Evolutionary conservation across 139 green algal species (phyloP).

Genomic region (Tetradesmus lagerheimii): DNA sequence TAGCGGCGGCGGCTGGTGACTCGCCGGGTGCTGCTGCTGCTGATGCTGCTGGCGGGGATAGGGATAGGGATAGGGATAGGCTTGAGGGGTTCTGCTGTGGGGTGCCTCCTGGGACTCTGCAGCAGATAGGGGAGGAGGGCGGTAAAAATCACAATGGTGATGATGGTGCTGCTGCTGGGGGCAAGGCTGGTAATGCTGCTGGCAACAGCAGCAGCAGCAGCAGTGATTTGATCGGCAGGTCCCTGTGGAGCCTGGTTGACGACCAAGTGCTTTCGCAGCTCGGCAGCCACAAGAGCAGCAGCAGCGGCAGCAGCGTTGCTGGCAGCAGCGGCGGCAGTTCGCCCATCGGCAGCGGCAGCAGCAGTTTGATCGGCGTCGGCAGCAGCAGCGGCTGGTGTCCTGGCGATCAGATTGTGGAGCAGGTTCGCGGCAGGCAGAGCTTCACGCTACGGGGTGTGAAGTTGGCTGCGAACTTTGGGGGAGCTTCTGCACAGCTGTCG

Average conservation of each 20-base stretch:
- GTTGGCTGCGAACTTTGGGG: background rate
- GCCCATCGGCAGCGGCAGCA: background rate
- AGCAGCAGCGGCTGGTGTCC: conserved; percentile 6
- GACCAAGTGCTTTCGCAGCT: background rate
- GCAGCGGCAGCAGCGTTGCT: background rate
- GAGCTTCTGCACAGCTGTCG: conserved; percentile 7
- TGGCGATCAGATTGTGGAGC: conserved; percentile 7
- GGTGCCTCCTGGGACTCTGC: background rate
- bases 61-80: too few species aligned
- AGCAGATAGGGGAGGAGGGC: background rate
- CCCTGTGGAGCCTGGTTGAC: background rate
- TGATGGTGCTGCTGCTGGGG: too few species aligned
- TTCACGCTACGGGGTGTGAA: conserved; percentile 38
- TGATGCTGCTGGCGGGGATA: background rate
- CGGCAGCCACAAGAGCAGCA: background rate
- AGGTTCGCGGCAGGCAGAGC: conserved; percentile 21
- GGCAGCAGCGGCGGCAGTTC: background rate
- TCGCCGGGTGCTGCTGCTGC: background rate
- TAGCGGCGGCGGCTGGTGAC: background rate
- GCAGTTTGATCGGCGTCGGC: background rate
- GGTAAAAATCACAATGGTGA: background rate
- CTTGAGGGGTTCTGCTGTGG: background rate
- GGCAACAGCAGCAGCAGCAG: conserved; percentile 17
- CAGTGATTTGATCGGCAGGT: background rate
- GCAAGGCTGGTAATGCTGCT: background rate